Percentiles rank a stretch among this genome's conserved stretches.
phyloP scores from a whole-genome alignment of 2,329 filamentous ascomycete genomes.

The Fusarium odoratissimum region DNA sequence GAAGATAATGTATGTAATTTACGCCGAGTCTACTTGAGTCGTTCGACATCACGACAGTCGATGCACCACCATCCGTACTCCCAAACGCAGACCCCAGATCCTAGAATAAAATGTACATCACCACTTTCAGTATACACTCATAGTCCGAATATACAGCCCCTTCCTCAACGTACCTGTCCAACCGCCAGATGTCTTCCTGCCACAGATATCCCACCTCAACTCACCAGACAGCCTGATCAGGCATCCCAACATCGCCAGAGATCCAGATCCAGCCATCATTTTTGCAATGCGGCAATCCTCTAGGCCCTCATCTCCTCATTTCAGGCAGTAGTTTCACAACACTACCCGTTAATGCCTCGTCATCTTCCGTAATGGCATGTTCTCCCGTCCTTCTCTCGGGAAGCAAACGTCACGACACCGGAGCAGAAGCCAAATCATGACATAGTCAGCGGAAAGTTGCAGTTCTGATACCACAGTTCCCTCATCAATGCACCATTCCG shows the following conservation, averaged over 20 bases:
- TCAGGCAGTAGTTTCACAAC: too few species aligned
- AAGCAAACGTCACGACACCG: background rate
- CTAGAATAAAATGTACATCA: rapidly evolving
- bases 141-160: background rate
- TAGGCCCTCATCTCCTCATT: rapidly evolving
- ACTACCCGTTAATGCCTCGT: background rate
- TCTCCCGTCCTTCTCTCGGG: background rate
- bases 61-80: background rate
- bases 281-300: rapidly evolving
- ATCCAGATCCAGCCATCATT: too few species aligned
- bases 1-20: background rate
- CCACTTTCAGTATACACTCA: background rate
- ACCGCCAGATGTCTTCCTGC: background rate
- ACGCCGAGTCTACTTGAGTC: background rate
- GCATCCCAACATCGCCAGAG: background rate
- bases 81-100: rapidly evolving
- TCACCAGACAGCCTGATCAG: background rate
- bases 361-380: background rate
- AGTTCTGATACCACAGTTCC: background rate
- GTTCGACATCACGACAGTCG: background rate
- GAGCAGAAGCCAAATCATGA: background rate
- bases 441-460: too few species aligned
- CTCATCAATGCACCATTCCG: background rate
- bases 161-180: background rate
- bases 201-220: background rate